Conservation (phyloP, 2,329 filamentous ascomycete genomes). For the Nemania abortiva region DNA sequence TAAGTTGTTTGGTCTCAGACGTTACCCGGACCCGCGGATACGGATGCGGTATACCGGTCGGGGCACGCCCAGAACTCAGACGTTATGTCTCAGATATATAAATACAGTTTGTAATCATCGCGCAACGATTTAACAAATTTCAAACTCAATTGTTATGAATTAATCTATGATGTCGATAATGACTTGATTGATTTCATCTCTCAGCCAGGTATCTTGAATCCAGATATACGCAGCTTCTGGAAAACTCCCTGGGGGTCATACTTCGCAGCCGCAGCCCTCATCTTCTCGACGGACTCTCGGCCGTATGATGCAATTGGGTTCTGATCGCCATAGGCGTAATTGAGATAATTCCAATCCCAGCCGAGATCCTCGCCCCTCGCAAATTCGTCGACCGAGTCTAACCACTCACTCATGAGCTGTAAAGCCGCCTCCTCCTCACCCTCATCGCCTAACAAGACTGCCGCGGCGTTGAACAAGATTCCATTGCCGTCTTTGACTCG, state of each 20-base stretch:
- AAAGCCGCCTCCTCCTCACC: constrained; percentile 52
- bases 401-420: constrained; percentile 45
- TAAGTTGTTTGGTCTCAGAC: too few relatives aligned
- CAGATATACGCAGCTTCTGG: constrained; percentile 33
- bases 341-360: constrained; percentile 30
- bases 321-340: constrained; percentile 31
- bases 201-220: constrained; percentile 33
- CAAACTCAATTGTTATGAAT: neutral
- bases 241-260: constrained; percentile 36
- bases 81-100: too few relatives aligned
- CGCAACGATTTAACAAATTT: too few relatives aligned
- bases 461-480: constrained; percentile 53
- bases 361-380: constrained; percentile 12
- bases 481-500: constrained; percentile 54
- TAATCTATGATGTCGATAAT: neutral
- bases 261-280: constrained; percentile 23
- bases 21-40: neutral
- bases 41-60: constrained; percentile 1
- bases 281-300: constrained; percentile 9
- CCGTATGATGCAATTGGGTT: constrained; percentile 34
- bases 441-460: constrained; percentile 56
- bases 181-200: neutral
- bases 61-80: too few relatives aligned
- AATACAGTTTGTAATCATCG: too few relatives aligned
- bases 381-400: constrained; percentile 32